Evolutionary conservation across 2,329 filamentous ascomycete genomes (phyloP).

Genomic region (Cryoendolithus antarcticus): DNA sequence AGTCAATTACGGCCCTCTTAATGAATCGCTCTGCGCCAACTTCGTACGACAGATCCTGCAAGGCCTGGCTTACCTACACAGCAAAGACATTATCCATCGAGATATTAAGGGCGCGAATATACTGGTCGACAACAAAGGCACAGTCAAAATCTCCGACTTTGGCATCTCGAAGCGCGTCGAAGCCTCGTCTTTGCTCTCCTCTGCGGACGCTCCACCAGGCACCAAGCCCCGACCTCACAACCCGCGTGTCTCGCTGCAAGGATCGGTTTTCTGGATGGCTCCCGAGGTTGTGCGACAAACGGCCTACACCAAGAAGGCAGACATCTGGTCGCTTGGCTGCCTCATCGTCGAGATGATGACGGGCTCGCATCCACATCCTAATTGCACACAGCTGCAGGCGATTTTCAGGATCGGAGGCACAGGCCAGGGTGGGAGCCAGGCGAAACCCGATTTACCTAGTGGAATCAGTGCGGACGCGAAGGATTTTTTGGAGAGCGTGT

Average conservation of each 20-base stretch:
- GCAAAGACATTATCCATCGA: constrained; percentile 89
- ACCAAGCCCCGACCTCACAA: constrained; percentile 24
- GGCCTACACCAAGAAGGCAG: constrained; percentile 93
- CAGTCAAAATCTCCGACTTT: constrained; percentile 98
- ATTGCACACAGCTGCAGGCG: constrained; percentile 91
- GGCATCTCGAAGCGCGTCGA: constrained; percentile 97
- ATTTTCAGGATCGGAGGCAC: constrained; percentile 93
- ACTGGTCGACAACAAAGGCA: constrained; percentile 95
- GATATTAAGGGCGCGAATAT: constrained; percentile 99
- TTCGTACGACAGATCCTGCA: constrained; percentile 93
- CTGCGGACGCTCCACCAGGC: constrained; percentile 7
- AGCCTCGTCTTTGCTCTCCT: constrained; percentile 62
- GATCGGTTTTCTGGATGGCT: constrained; percentile 99
- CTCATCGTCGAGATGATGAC: constrained; percentile 99
- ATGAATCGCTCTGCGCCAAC: constrained; percentile 85
- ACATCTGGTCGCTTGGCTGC: constrained; percentile 96
- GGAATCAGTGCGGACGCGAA: constrained; percentile 73
- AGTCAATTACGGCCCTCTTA: constrained; percentile 91
- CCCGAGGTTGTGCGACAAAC: constrained; percentile 97
- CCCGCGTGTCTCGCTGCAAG: constrained; percentile 68
- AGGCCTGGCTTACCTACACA: constrained; percentile 86
- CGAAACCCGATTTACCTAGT: constrained; percentile 78
- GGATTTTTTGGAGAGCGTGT: constrained; percentile 74
- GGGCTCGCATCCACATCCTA: constrained; percentile 87
- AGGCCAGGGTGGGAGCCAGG: constrained; percentile 43